Base-by-base conservation (phyloP, 108 stramenopile species). In the Cyclostephanos tholiformis region DNA sequence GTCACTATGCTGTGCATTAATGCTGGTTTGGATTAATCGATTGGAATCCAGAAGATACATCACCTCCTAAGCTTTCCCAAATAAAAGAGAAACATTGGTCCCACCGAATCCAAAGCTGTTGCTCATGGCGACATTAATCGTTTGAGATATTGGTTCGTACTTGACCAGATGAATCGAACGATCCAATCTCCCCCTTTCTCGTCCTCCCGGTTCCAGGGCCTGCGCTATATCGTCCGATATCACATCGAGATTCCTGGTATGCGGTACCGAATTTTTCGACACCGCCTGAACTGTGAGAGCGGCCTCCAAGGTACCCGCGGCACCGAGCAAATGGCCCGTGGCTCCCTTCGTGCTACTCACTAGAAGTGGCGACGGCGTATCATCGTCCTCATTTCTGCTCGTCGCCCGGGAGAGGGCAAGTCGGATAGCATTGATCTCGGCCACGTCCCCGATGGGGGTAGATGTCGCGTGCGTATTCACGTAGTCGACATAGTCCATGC, bases 81-180 rank as follows among this genome's bases (percentile, higher is more conserved):
- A 96, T 12, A 94, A 52, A 11, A 99, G 78, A 1, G 94, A 91
- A n/a, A 92, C 93, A 85, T 99, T 99, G 6, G 95, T 95, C n/a
- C 98, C 98, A 29, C 97, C 97, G 75, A 99, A 99, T 29, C 98
- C 98, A 86, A 98, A 98, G 52, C 95, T 96, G 55, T 97, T 99
- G 72, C 81, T 94, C 71, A 99, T 85, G 20, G 90, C 90, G 11
- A 69, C 38, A 55, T 81, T 16, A 17, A 91, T 36, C 12, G 82
- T 76, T 16, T 43, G 17, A 35, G 30, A 55, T 10, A 52, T 35
- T n/a, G 76, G 57, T 19, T 59, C 86, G 67, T 86, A 69, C 30
- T 81, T 72, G 74, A 89, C 85, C 12, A 72, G 58, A 68, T 69
- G 50, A 48, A 72, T 74, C 38, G 64, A 53, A 36, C 61, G 36